A percentile compares a stretch with the other conserved stretches of the same genome.
Conservation (phyloP, 2,329 filamentous ascomycete species). For the Botrytis cinerea region DNA sequence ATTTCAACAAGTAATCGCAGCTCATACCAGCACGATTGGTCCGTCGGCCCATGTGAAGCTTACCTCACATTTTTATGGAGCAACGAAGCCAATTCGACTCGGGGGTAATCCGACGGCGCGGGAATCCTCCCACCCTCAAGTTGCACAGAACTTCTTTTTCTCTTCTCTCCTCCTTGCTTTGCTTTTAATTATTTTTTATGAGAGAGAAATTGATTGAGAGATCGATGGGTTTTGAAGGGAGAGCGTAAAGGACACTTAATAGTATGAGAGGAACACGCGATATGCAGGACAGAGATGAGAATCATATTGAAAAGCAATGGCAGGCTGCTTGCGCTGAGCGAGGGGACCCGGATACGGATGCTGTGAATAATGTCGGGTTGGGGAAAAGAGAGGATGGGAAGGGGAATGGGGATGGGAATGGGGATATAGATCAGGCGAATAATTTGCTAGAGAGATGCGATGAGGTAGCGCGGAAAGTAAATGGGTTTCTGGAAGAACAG, state of each 20-base stretch:
- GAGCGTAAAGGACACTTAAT: not conserved
- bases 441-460: slow-evolving; percentile 31
- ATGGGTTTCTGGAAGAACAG: slow-evolving; percentile 39
- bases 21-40: not conserved
- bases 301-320: slow-evolving; percentile 18
- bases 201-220: not conserved
- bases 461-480: slow-evolving; percentile 34
- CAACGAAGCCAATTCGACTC: not conserved
- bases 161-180: slow-evolving; percentile 3
- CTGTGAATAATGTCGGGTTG: not conserved
- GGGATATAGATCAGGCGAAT: not conserved
- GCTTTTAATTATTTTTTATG: not conserved
- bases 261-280: not conserved
- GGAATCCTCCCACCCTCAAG: not conserved
- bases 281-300: slow-evolving; percentile 10
- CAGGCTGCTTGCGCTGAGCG: slow-evolving; percentile 13
- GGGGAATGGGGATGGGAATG: not conserved
- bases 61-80: slow-evolving; percentile 17
- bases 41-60: not conserved
- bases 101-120: not conserved
- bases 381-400: not conserved
- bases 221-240: not conserved
- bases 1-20: not conserved
- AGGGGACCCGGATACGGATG: not conserved
- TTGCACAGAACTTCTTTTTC: not conserved